Conservation (phyloP, 176 grass and related monocot genomes). For the Hyparrhenia diplandra region DNA sequence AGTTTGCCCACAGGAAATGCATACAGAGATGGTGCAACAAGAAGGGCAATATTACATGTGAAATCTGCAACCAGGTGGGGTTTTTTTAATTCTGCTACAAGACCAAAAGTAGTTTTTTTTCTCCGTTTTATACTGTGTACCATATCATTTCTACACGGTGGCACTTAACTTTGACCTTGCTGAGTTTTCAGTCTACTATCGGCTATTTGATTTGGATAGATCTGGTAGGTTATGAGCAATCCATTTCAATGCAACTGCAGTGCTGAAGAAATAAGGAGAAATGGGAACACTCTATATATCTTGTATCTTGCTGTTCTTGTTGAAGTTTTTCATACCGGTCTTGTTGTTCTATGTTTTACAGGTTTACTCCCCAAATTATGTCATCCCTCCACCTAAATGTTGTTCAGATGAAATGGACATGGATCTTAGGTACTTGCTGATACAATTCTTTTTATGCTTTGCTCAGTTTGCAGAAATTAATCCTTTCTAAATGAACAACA, state of each 20-base stretch:
- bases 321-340: neutral
- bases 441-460: neutral
- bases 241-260: neutral
- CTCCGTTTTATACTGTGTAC: neutral
- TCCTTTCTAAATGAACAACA: neutral
- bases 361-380: slow-evolving; percentile 86
- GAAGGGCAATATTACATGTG: slow-evolving; percentile 95
- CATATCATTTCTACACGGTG: slow-evolving; percentile 11
- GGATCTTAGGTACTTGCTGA: slow-evolving; percentile 66
- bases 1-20: slow-evolving; percentile 98
- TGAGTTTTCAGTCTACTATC: neutral
- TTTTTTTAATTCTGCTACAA: slow-evolving; percentile 11
- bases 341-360: slow-evolving; percentile 27
- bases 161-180: neutral
- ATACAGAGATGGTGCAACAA: slow-evolving; percentile 99
- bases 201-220: neutral
- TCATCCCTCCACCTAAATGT: slow-evolving; percentile 48
- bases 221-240: neutral
- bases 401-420: slow-evolving; percentile 74
- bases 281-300: neutral
- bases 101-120: neutral
- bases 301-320: neutral
- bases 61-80: slow-evolving; percentile 95
- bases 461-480: neutral
- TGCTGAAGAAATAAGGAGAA: neutral